Evolutionary conservation across 208 protist genomes (phyloP), one percentile per base, ranked within the genome.

Genomic region (Borovskyia barvae): DNA sequence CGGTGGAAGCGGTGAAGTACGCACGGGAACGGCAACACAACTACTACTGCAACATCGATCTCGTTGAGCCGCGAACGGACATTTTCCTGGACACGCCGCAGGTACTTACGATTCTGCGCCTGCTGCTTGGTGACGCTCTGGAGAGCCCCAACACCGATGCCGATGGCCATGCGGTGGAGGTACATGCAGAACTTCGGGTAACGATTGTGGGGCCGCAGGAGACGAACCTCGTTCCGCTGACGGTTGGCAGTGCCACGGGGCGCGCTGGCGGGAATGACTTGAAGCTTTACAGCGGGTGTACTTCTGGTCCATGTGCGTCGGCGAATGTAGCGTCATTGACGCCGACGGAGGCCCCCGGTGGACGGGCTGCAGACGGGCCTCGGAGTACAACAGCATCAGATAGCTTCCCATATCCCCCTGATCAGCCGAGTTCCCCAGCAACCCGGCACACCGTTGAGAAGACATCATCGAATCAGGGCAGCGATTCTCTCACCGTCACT

Each of bases 51-150:
- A 77, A 84, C 42, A 53, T 86, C 28, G 76, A 84, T 11, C 56
- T 76, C 20, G 67, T 80, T 14, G 57, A 75, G 40, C 80, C 87
- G 36, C 69, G 61, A 43, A 42, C 40, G 9, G 83, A 93, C 28
- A 56, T 95, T 17, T 95, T 95, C 73, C 43, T 95, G 12, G 79
- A 95, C 58, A 73, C 75, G 12, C 66, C 78, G 43, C 52, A 87
- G 52, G 72, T 88, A 20, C 43, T 85, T 35, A 50, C 52, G 19
- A 65, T 90, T 11, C 50, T 94, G 35, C 60, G 71, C 17, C 37
- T 77, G 26, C 25, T 93, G 2, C 50, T 93, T 15, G 24, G 33
- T 5, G 71, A 85, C 41, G 51, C 66, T 14, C 17, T 87, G 3
- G 51, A 64, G 40, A 49, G 47, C 46, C 37, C 45, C 26, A 52